Conservation (phyloP, 352 stramenopile genomes). For the Globisporangium canariense region DNA sequence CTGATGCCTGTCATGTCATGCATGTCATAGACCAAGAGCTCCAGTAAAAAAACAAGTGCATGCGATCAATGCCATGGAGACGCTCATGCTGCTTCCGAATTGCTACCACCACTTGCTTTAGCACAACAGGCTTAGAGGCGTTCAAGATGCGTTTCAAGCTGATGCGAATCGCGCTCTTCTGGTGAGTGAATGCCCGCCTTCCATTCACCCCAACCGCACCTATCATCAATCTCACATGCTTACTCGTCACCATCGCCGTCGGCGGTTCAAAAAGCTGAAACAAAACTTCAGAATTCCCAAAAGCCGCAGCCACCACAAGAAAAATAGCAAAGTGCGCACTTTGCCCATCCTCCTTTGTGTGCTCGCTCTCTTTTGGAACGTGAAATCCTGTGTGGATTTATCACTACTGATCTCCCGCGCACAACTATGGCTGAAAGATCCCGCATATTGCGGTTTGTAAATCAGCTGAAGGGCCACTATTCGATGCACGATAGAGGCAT, state of each 20-base stretch:
- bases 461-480: not conserved
- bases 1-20: not conserved
- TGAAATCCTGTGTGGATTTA: not conserved
- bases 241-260: too few species aligned
- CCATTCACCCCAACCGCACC: too few species aligned
- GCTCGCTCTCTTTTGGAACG: not conserved
- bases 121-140: too few species aligned
- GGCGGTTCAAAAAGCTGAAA: not conserved
- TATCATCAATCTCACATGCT: too few species aligned
- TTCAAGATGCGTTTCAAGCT: too few species aligned
- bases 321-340: conserved; percentile 9
- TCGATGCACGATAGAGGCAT: not conserved
- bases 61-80: too few species aligned
- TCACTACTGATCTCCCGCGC: too few species aligned
- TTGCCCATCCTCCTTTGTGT: not conserved
- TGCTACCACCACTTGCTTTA: too few species aligned
- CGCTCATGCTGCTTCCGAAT: too few species aligned
- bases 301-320: conserved; percentile 8
- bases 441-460: conserved; percentile 1
- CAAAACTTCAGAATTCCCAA: conserved; percentile 4
- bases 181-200: too few species aligned
- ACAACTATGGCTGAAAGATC: not conserved
- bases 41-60: not conserved
- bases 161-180: too few species aligned
- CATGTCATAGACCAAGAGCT: not conserved